Base-by-base conservation (phyloP, 208 protist genomes). In the Leishmania aethiopica region DNA sequence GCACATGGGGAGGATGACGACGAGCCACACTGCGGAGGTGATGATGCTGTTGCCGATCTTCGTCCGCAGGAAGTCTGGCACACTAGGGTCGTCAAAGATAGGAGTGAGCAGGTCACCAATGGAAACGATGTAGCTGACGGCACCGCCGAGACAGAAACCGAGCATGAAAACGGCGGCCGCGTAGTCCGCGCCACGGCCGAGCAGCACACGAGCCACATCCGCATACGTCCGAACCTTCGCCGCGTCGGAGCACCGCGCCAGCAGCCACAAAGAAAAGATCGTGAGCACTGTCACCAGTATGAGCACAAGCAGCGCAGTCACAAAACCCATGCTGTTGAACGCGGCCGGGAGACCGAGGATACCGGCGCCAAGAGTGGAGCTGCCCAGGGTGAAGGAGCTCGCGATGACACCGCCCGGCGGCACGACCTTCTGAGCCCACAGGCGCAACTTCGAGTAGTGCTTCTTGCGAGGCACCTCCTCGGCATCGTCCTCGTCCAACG, bases 101-200 rank as follows among this genome's bases (percentile, higher is more conserved):
- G 90, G 81, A 19, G 40, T 85, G 19, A 96, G 62, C 51, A 95
- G 64, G 80, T 95, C 80, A 10, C 89, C 88, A 25, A 94, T 85
- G 32, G 87, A 85, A 49, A 94, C 89, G n/a, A 96, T 83, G 74
- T 93, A 96, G 66, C 88, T 88, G n/a, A 96, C 88, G 66, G 79
- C 84, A 6, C 82, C 86, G 80, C 93, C 91, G n/a, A 94, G 35
- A 75, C 83, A 89, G 79, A 86, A 91, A 57, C 67, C 75, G 25
- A 87, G 71, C 82, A 92, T 86, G 40, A 91, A 79, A 42, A 90
- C 19, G 1, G 88, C 85, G 25, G 74, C 66, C 7, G 51, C 69
- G 73, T 80, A 87, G 79, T 84, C 88, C 19, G 77, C 40, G 32
- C 87, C 83, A 6, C 84, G 77, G 64, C 85, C 87, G 8, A 90